phyloP scores from a whole-genome alignment of 2,329 filamentous ascomycete species.

The Clonostachys byssicola region DNA sequence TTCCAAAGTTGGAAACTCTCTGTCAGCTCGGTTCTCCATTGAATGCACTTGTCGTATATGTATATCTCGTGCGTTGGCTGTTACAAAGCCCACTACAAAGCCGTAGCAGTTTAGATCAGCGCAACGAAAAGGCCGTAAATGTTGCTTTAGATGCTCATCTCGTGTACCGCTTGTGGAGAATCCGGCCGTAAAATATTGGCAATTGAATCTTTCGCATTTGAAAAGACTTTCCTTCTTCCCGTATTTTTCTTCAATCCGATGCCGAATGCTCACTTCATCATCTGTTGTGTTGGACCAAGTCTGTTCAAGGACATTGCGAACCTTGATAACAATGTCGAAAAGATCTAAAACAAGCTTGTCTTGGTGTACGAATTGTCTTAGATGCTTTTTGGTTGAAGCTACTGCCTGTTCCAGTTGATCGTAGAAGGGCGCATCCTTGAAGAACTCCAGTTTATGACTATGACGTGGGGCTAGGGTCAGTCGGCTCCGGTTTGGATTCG shows the following conservation, averaged over 20 bases:
- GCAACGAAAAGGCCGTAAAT: background rate
- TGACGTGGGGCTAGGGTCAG: background rate
- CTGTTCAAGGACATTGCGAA: background rate
- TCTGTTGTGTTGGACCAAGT: background rate
- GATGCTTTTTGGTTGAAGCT: background rate
- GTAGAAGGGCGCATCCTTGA: background rate
- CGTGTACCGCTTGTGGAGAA: background rate
- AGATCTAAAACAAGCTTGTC: background rate
- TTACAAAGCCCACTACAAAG: background rate
- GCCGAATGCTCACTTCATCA: background rate
- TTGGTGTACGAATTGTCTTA: background rate
- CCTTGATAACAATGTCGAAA: background rate
- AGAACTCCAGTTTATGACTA: background rate
- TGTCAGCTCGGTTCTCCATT: background rate
- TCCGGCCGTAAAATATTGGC: background rate
- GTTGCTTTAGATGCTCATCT: background rate
- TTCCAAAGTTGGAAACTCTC: background rate
- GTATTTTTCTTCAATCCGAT: background rate
- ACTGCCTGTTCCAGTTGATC: background rate
- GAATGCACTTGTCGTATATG: background rate
- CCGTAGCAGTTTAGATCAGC: background rate
- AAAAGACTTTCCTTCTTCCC: background rate
- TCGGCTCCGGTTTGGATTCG: background rate
- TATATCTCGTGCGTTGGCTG: background rate
- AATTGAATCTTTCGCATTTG: background rate